phyloP scores from a whole-genome alignment of 257 asterid genomes.

The Jaltomata sinuosa region DNA sequence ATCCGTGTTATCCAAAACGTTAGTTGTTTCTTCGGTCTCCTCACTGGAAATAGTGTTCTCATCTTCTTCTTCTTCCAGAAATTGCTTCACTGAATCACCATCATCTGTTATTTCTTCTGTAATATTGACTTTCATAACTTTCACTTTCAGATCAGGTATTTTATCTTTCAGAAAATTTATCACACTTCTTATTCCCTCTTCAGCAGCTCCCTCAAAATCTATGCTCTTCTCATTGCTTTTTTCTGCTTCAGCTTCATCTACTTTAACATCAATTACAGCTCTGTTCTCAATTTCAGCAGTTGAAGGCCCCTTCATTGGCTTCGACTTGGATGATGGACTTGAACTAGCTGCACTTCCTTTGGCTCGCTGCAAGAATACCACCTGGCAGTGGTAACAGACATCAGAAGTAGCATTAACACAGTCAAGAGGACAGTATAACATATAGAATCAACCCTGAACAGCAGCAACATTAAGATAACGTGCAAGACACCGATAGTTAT shows the following conservation, averaged over 20 bases:
- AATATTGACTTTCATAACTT: conserved; percentile 56
- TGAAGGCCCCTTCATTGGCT: conserved; percentile 45
- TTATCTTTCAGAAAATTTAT: conserved; percentile 83
- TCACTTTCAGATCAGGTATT: conserved; percentile 79
- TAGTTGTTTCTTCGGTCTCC: conserved; percentile 41
- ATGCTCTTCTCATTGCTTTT: conserved; percentile 53
- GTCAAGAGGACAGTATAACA: neutral
- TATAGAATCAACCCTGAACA: neutral
- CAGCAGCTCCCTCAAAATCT: conserved; percentile 76
- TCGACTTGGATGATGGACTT: conserved; percentile 36
- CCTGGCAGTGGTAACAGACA: conserved; percentile 35
- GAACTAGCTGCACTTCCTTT: conserved; percentile 42
- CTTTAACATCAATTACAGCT: conserved; percentile 57
- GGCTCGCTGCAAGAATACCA: conserved; percentile 57
- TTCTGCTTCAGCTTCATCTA: conserved; percentile 50
- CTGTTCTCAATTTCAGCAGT: conserved; percentile 44
- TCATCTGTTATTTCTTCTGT: conserved; percentile 54
- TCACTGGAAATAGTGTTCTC: conserved; percentile 28
- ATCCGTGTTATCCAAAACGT: conserved; percentile 32
- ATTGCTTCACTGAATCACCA: conserved; percentile 42
- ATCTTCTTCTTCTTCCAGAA: conserved; percentile 55
- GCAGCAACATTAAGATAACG: neutral
- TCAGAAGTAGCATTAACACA: conserved; percentile 12
- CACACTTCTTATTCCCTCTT: conserved; percentile 78
- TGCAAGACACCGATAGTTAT: neutral